Conservation (phyloP, 2,329 filamentous ascomycete species). For the Xylariaceae sp. region DNA sequence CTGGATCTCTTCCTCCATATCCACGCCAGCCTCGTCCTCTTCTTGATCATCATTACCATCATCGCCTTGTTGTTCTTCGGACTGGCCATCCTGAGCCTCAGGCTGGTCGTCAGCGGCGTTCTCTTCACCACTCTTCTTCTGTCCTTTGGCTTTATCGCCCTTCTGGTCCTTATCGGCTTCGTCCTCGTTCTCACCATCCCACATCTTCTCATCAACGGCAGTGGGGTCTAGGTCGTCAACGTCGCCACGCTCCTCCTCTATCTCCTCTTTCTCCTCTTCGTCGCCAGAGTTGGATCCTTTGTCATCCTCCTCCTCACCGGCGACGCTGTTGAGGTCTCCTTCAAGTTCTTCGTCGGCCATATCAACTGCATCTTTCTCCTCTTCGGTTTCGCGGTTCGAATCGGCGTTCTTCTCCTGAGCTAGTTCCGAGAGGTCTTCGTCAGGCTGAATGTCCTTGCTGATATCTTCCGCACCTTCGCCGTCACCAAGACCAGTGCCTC, state of each 20-base stretch:
- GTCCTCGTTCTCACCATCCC: slow-evolving; percentile 80
- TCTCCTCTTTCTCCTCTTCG: slow-evolving; percentile 62
- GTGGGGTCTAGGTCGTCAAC: slow-evolving; percentile 86
- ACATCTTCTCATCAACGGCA: slow-evolving; percentile 97
- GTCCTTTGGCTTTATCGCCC: slow-evolving; percentile 64
- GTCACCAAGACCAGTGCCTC: slow-evolving; percentile 88
- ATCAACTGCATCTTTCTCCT: slow-evolving; percentile 81
- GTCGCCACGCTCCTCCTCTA: slow-evolving; percentile 85
- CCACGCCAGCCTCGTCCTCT: slow-evolving; percentile 57
- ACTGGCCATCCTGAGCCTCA: slow-evolving; percentile 55
- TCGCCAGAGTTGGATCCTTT: slow-evolving; percentile 57
- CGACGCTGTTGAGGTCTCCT: slow-evolving; percentile 67
- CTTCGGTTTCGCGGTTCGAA: slow-evolving; percentile 62
- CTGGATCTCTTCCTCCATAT: slow-evolving; percentile 52
- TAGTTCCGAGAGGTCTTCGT: slow-evolving; percentile 87
- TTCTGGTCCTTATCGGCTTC: slow-evolving; percentile 79
- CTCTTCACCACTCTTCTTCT: slow-evolving; percentile 60
- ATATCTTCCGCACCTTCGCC: slow-evolving; percentile 96
- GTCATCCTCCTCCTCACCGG: slow-evolving; percentile 56
- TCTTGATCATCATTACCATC: slow-evolving; percentile 46
- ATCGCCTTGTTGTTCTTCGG: slow-evolving; percentile 30
- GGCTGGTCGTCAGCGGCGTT: slow-evolving; percentile 45
- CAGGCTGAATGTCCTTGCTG: slow-evolving; percentile 89
- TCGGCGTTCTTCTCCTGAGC: slow-evolving; percentile 75
- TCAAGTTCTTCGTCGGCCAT: slow-evolving; percentile 91